Evolutionary conservation across 2,329 filamentous ascomycete genomes (phyloP).

Genomic region (Ploettnerulaceae sp.): DNA sequence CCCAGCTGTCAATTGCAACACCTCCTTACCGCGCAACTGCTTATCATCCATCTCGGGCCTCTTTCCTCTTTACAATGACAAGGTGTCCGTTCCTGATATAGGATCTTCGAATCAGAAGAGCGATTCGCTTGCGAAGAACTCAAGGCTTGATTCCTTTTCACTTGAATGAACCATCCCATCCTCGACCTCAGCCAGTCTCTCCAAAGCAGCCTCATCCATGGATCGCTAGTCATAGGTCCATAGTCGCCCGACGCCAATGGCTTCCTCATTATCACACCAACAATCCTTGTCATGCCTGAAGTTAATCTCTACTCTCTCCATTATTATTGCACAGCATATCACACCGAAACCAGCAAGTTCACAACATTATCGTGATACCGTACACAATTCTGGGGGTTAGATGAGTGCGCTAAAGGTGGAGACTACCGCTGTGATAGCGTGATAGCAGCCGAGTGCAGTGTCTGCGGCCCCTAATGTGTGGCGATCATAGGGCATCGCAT

Average conservation of each 20-base stretch:
- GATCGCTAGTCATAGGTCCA: not conserved
- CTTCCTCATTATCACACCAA: not conserved
- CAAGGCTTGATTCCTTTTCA: not conserved
- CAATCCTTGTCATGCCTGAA: not conserved
- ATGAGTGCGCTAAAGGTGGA: no score
- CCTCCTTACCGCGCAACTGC: not conserved
- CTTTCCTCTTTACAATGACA: not conserved
- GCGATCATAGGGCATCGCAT: no score
- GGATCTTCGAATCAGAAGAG: not conserved
- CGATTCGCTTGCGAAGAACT: not conserved
- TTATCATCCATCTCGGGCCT: not conserved
- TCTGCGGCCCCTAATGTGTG: no score
- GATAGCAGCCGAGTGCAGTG: no score
- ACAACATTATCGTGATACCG: no score
- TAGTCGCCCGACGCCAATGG: not conserved
- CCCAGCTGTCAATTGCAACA: not conserved
- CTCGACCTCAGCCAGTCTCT: not conserved
- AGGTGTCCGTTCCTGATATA: not conserved
- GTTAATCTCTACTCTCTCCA: no score
- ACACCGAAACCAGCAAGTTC: no score
- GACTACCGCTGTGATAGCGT: no score
- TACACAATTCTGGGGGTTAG: no score
- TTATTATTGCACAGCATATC: no score
- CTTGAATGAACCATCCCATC: not conserved
- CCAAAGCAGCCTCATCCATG: slow-evolving; percentile 4